Evolutionary conservation across 2,329 filamentous ascomycete genomes (phyloP).

Genomic region (Colletotrichum sp.): DNA sequence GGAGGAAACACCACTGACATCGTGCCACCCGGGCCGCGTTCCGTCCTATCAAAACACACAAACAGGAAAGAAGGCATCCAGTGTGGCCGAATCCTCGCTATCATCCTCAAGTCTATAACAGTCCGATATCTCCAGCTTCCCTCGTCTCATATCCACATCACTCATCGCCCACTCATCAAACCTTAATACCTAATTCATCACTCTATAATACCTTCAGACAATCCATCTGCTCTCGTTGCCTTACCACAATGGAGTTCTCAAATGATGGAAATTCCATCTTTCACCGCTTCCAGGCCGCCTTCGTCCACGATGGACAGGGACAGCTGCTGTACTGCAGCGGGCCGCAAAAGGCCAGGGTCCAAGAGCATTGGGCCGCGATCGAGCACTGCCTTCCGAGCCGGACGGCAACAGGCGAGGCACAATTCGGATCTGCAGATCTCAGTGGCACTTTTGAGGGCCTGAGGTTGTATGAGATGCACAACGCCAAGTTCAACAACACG

Average conservation of each 20-base stretch:
- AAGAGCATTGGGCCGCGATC: conserved; percentile 1
- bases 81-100: neutral
- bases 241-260: conserved; percentile 16
- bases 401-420: neutral
- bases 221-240: neutral
- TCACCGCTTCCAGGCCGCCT: conserved; percentile 18
- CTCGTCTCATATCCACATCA: neutral
- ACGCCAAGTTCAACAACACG: neutral
- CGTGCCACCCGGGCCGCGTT: neutral
- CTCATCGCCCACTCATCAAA: neutral
- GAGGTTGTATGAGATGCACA: conserved; percentile 7
- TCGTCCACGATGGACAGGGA: conserved; percentile 14
- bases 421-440: neutral
- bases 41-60: neutral
- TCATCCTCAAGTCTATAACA: neutral
- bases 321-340: conserved; percentile 6
- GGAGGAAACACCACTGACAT: neutral
- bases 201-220: neutral
- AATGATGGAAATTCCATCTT: conserved; percentile 18
- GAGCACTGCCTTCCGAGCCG: neutral
- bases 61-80: neutral
- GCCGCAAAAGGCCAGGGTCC: neutral
- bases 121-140: neutral
- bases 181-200: neutral
- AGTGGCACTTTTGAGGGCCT: neutral